A percentile compares a stretch with the other conserved stretches of the same genome.
Evolutionary conservation across 441 rosid species (phyloP).

Genomic region (Erysimum cheiri): DNA sequence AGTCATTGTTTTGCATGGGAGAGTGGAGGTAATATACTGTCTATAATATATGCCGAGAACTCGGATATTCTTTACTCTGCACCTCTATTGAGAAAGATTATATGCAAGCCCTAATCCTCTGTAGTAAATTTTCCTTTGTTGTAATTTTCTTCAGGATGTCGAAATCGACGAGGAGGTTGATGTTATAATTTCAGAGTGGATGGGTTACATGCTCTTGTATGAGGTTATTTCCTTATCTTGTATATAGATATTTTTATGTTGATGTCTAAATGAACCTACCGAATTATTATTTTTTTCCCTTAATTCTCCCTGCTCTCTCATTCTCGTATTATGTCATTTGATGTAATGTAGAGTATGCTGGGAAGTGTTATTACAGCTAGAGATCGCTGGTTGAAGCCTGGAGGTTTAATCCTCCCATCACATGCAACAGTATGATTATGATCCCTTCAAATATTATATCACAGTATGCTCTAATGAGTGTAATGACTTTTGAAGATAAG

Average conservation of each 20-base stretch:
- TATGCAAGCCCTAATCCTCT: conserved; percentile 10
- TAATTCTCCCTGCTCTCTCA: conserved; percentile 22
- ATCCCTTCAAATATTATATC: conserved; percentile 31
- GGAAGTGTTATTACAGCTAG: conserved; percentile 98
- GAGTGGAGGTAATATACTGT: conserved; percentile 78
- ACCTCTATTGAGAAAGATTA: conserved; percentile 16
- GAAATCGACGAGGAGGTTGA: conserved; percentile 93
- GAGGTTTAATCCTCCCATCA: conserved; percentile 97
- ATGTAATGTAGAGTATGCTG: conserved; percentile 83
- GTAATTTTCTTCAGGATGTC: conserved; percentile 73
- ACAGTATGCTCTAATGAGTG: conserved; percentile 24
- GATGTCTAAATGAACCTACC: conserved; percentile 21
- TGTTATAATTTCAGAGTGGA: conserved; percentile 97
- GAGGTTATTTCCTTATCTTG: conserved; percentile 61
- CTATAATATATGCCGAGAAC: conserved; percentile 5
- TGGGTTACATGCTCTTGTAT: conserved; percentile 98
- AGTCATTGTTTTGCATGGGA: conserved; percentile 86
- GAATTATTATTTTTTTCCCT: conserved; percentile 13
- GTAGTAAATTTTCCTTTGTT: conserved; percentile 26
- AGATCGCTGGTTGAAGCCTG: conserved; percentile 93
- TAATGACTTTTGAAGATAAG: conserved; percentile 22
- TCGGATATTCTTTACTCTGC: conserved; percentile 6
- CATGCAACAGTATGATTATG: conserved; percentile 68
- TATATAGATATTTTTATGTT: conserved; percentile 17
- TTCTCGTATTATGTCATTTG: conserved; percentile 13